Percentiles rank a stretch among this genome's conserved stretches.
Evolutionary conservation across 2,329 filamentous ascomycete species (phyloP).

Genomic region (Aspergillus tamarii): DNA sequence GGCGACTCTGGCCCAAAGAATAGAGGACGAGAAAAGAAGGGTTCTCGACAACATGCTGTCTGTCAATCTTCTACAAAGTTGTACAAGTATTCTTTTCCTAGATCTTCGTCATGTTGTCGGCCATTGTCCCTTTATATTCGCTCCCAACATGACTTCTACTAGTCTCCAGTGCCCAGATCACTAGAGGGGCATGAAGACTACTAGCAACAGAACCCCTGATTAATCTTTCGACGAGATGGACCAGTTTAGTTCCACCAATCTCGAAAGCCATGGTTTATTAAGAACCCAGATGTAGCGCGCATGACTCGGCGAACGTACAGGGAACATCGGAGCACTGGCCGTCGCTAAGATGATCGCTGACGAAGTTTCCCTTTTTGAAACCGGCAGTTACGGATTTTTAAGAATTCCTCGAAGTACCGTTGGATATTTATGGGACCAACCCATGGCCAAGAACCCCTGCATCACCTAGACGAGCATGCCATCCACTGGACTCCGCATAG

Average conservation of each 20-base stretch:
- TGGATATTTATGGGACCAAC: not conserved
- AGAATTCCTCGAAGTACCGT: not conserved
- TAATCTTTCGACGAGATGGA: constrained; percentile 9
- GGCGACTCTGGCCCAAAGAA: constrained; percentile 26
- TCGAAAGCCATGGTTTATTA: not conserved
- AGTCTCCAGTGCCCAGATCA: not conserved
- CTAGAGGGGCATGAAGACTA: not conserved
- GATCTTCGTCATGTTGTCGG: not conserved
- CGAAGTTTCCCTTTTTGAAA: not conserved
- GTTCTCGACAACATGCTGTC: constrained; percentile 25
- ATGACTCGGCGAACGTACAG: not conserved
- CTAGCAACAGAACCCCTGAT: constrained; percentile 7
- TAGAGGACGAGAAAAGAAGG: constrained; percentile 21
- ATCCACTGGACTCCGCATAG: not conserved
- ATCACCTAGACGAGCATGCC: not conserved
- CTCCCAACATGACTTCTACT: not conserved
- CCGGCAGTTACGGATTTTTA: not conserved
- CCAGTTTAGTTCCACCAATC: constrained; percentile 17
- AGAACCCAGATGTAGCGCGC: not conserved
- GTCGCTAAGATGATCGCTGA: not conserved
- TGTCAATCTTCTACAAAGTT: not conserved
- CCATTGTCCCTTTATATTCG: not conserved
- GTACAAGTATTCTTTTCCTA: not conserved
- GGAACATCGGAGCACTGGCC: not conserved
- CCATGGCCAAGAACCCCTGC: constrained; percentile 1